Percentiles rank a stretch among this genome's conserved stretches.
These are phyloP conservation scores for Escallonia rubra DNA, from an alignment of 129 eudicot species.

Conservation along the genomic window DNA sequence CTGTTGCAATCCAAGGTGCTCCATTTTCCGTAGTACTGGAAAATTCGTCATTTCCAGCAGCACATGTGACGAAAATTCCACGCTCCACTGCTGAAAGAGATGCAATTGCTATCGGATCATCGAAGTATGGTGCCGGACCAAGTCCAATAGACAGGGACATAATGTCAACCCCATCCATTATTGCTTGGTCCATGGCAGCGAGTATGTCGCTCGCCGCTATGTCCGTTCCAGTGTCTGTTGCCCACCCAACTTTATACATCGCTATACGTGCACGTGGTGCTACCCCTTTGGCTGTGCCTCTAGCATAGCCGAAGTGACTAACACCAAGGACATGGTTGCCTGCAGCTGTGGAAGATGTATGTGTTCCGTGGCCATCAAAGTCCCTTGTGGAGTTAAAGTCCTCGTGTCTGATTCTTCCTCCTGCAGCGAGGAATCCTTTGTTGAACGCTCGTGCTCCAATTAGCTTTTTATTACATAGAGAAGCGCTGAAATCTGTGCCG, in stretches of 20 bases:
- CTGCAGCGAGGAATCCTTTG: conserved; percentile 25
- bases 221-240: neutral
- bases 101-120: conserved; percentile 26
- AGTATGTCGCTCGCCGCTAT: conserved; percentile 18
- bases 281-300: conserved; percentile 20
- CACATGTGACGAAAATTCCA: conserved; percentile 30
- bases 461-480: conserved; percentile 28
- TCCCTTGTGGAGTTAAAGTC: conserved; percentile 24
- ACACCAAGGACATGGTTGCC: conserved; percentile 23
- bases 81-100: conserved; percentile 28
- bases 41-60: conserved; percentile 29
- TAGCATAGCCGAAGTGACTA: conserved; percentile 28
- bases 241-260: conserved; percentile 36
- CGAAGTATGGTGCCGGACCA: conserved; percentile 17
- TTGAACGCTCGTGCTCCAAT: conserved; percentile 32
- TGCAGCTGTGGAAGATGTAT: conserved; percentile 25
- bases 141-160: conserved; percentile 29
- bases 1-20: conserved; percentile 40
- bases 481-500: conserved; percentile 25
- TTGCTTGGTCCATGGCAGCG: conserved; percentile 37
- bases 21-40: conserved; percentile 7
- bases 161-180: conserved; percentile 34
- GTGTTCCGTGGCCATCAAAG: conserved; percentile 20
- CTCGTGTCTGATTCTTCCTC: conserved; percentile 13
- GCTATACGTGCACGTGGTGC: conserved; percentile 35